A percentile compares a stretch with the other conserved stretches of the same genome.
phyloP scores from a whole-genome alignment of 371 early-diverging fungal genomes.

The Syncephalis plumigaleata region DNA sequence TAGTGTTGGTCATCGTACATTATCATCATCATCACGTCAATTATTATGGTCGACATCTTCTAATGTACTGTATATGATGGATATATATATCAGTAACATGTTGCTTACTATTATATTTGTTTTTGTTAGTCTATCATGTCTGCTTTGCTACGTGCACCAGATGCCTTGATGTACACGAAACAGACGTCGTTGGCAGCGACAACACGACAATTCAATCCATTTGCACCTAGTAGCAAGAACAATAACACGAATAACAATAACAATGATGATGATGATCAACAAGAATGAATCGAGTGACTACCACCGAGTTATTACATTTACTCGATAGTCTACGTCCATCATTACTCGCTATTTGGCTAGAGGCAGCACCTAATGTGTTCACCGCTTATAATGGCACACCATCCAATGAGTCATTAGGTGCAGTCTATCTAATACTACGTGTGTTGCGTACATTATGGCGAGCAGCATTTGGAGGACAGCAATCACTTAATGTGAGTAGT shows the following conservation, averaged over 20 bases:
- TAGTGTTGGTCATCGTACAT: too few relatives aligned
- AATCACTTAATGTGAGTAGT: conserved; percentile 7
- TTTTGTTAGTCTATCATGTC: too few relatives aligned
- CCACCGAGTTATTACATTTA: conserved; percentile 6
- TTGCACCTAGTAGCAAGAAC: conserved; percentile 2
- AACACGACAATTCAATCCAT: not conserved
- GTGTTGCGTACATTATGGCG: conserved; percentile 47
- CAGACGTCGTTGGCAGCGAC: conserved; percentile 2
- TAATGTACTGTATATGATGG: too few relatives aligned
- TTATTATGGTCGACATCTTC: too few relatives aligned
- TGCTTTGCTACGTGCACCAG: not conserved
- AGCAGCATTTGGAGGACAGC: conserved; percentile 20
- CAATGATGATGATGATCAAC: too few relatives aligned
- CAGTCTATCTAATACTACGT: conserved; percentile 25
- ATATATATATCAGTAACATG: too few relatives aligned
- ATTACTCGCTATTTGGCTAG: conserved; percentile 51
- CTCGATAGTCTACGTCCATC: conserved; percentile 38
- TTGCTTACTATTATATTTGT: too few relatives aligned
- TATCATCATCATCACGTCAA: conserved; percentile 4
- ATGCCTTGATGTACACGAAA: conserved; percentile 7
- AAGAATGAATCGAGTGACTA: too few relatives aligned
- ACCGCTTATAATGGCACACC: conserved; percentile 15
- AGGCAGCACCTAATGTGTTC: conserved; percentile 48
- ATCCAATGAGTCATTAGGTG: conserved; percentile 23
- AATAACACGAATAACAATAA: too few relatives aligned